Percentiles rank a stretch among this genome's conserved stretches.
Evolutionary conservation across 768 basidiomycete species (phyloP).

Genomic region (Boletus subcaerulescens): DNA sequence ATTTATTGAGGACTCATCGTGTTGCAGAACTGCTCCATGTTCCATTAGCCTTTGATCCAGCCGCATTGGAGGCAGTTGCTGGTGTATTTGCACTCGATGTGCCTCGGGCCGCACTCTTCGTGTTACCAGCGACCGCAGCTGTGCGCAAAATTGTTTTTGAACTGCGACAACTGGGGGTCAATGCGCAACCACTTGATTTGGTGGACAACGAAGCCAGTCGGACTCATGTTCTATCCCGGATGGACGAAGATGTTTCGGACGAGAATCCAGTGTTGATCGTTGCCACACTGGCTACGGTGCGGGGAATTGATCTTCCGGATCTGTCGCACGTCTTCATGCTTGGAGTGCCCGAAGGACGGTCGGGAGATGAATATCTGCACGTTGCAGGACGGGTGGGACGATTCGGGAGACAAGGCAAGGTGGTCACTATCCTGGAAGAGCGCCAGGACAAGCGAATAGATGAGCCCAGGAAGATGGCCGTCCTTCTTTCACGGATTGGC

Average conservation of each 20-base stretch:
- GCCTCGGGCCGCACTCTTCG: slow-evolving; percentile 61
- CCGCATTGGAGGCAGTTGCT: slow-evolving; percentile 65
- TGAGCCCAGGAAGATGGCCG: slow-evolving; percentile 39
- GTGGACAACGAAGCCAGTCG: slow-evolving; percentile 41
- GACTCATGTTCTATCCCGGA: slow-evolving; percentile 40
- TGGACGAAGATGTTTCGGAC: slow-evolving; percentile 23
- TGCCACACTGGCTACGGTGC: slow-evolving; percentile 62
- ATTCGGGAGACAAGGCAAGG: slow-evolving; percentile 63
- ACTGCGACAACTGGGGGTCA: slow-evolving; percentile 60
- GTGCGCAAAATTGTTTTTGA: slow-evolving; percentile 65
- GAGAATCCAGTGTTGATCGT: slow-evolving; percentile 65
- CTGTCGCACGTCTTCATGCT: slow-evolving; percentile 75
- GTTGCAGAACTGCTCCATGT: slow-evolving; percentile 43
- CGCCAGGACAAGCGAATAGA: slow-evolving; percentile 31
- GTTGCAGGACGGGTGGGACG: slow-evolving; percentile 74
- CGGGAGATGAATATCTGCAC: slow-evolving; percentile 64
- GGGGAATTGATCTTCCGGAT: slow-evolving; percentile 70
- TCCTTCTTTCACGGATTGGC: slow-evolving; percentile 44
- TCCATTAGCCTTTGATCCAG: slow-evolving; percentile 53
- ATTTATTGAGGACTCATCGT: slow-evolving; percentile 5
- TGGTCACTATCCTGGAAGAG: slow-evolving; percentile 57
- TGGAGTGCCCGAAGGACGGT: slow-evolving; percentile 52
- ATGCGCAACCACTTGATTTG: slow-evolving; percentile 62
- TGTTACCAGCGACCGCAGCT: slow-evolving; percentile 59
- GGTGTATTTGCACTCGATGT: slow-evolving; percentile 72